Evolutionary conservation across 1,139 yeast genomes (phyloP), one percentile per base, ranked within the genome.

Genomic region (Saccharomyces uvarum): DNA sequence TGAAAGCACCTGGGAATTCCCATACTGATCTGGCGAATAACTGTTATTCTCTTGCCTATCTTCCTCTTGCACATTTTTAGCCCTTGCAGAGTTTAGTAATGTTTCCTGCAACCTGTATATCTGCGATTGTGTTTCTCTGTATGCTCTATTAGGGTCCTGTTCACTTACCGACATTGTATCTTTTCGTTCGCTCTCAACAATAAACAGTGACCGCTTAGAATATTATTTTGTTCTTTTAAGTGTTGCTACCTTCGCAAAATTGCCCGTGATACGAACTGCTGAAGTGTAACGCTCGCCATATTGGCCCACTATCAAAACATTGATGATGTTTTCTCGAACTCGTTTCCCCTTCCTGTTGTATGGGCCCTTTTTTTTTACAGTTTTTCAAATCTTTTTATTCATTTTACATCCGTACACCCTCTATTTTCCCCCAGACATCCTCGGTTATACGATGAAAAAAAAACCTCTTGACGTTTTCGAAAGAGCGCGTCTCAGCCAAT

Each of bases 31-130:
- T 38, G 13, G 24, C 16, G 24, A 3, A 9, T 8, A n/a, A 27
- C 24, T 14, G 8, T 42, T 24, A 13, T 14, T 41, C 21, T 47
- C 27, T 29, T 50, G 29, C 19, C 49, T 44, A 24, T 33, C 28
- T 9, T 47, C 50, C 33, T 46, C 44, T 27, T 49, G 50, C 33
- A 46, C 21, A 14, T 46, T 47, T 24, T 32, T 49, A 13, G 52
- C 53, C 50, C 57, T 59, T 4, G 65, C 56, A 0, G 70, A 64
- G 48, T 68, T 67, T 49, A 67, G 54, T 24, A 70, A 60, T 3
- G 71, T 68, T 50, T 68, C 71, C 49, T 70, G 73, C 44, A 70
- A 52, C 28, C 63, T 59, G 48, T 63, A 63, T 13, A 70, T 70
- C 47, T 65, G 67, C 19, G 68, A 64, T 53, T 69, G 72, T 1